Base-by-base conservation (phyloP, 2,329 filamentous ascomycete genomes). In the Alternaria gansuensis region DNA sequence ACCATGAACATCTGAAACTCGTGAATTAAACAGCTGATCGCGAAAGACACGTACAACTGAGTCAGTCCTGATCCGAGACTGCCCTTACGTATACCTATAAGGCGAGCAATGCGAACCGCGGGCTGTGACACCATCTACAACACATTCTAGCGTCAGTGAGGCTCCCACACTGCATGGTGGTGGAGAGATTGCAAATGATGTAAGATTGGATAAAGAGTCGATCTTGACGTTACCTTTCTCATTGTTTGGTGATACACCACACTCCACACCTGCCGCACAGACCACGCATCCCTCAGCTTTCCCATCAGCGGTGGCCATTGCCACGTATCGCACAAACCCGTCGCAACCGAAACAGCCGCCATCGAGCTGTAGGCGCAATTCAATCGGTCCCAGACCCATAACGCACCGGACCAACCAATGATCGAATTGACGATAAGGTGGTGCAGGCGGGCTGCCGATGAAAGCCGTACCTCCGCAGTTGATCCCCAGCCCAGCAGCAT, bases 231-330 rank as follows among this genome's bases (percentile, higher is more conserved):
- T 54, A 55, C 55, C 45, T 54, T 54, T 29, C 51, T 45, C 51
- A 59, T 56, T 2, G 45, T 57, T 17, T 54, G 52, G 28, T 64
- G 49, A n/a, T 57, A 59, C 21, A 52, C 29, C 13, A 44, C 44
- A 34, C 39, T 54, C 51, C 48, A 60, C 37, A 63, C 37, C 28
- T 54, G 43, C n/a, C 44, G 43, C 9, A 59, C 54, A 5, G 43
- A 58, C 56, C 34, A 55, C n/a, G 23, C 13, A 43, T 37, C n/a
- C 11, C 40, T 28, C 11, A 51, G 5, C 3, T 17, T 45, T 3
- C 40, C 43, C 36, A 57, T 49, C 6, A 17, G 11, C 21, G 53
- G 50, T 21, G 49, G 56, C 45, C 53, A 62, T n/a, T 52, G 49
- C 51, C 59, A 62, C 9, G 39, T 46, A 14, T 57, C 50, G 45